Conservation (phyloP, 441 rosid species). For the Macaranga tanarius region DNA sequence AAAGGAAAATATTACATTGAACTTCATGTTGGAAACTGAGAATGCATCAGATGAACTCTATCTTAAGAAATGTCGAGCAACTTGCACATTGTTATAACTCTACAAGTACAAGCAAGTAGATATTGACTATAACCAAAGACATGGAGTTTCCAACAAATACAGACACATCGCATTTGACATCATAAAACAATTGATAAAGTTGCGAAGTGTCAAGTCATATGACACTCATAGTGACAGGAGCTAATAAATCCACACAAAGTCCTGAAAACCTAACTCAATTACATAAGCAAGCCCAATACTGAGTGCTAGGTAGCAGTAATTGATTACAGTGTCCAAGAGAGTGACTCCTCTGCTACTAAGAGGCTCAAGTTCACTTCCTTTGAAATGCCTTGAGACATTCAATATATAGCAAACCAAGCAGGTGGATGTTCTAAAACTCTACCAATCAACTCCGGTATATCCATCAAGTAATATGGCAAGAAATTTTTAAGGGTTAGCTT, state of each 20-base stretch:
- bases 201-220: no score
- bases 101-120: not conserved
- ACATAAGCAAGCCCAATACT: no score
- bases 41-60: not conserved
- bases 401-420: not conserved
- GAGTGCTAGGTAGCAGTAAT: not conserved
- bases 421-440: not conserved
- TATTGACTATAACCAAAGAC: no score
- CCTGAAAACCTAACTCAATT: no score
- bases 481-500: not conserved
- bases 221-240: no score
- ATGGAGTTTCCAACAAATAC: not conserved
- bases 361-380: not conserved
- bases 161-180: not conserved
- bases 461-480: not conserved
- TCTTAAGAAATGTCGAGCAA: conserved; percentile 1
- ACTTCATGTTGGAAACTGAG: not conserved
- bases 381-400: not conserved
- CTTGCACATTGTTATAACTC: not conserved
- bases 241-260: no score
- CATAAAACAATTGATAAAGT: not conserved
- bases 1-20: not conserved
- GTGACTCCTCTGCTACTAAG: not conserved
- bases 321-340: not conserved
- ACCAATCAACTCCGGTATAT: not conserved